phyloP scores from a whole-genome alignment of 2,329 filamentous ascomycete genomes.

The Fusarium luffae region DNA sequence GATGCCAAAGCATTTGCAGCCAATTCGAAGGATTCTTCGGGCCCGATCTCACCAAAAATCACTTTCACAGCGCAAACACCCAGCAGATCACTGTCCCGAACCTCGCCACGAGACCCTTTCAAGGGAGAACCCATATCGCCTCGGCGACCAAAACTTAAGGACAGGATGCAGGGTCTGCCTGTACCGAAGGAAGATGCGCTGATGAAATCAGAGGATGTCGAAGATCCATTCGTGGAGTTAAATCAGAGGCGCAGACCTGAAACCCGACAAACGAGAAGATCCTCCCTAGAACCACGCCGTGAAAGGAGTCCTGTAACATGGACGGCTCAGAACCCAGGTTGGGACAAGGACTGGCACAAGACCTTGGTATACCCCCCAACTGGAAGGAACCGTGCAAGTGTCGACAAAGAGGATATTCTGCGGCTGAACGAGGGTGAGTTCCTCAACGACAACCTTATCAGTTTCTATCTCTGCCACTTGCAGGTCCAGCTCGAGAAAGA shows the following conservation, averaged over 20 bases:
- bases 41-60: not conserved
- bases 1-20: conserved; percentile 1
- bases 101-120: conserved; percentile 19
- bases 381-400: conserved; percentile 70
- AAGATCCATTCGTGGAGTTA: not conserved
- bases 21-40: not conserved
- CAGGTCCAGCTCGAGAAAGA: conserved; percentile 68
- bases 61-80: not conserved
- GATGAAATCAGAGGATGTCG: not conserved
- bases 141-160: conserved; percentile 41
- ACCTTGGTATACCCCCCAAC: conserved; percentile 70
- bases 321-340: conserved; percentile 62
- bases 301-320: conserved; percentile 52
- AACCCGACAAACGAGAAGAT: conserved; percentile 44
- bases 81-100: not conserved
- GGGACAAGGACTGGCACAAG: conserved; percentile 64
- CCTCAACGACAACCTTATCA: conserved; percentile 92
- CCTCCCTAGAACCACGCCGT: conserved; percentile 25
- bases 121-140: conserved; percentile 11
- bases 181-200: conserved; percentile 1
- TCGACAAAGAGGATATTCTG: conserved; percentile 78
- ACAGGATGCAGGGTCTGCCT: conserved; percentile 37
- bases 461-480: conserved; percentile 84
- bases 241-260: conserved; percentile 29
- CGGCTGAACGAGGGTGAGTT: conserved; percentile 86